These are phyloP conservation scores for Epichloe baconii DNA, from an alignment of 2,329 filamentous ascomycete species.

Conservation along the genomic window DNA sequence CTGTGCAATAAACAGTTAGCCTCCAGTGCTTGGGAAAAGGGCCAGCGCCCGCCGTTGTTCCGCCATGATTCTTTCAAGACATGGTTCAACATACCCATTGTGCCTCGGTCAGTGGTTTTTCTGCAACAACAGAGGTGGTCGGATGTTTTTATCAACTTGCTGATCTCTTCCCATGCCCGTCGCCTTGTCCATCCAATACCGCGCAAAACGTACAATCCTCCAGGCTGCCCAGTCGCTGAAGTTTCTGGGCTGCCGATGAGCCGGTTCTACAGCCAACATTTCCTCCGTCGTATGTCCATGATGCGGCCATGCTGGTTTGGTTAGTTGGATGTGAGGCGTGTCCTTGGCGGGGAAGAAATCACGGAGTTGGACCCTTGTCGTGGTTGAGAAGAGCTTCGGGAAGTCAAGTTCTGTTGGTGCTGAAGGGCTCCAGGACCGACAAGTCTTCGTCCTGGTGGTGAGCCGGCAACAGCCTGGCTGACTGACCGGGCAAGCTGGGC, in stretches of 20 bases:
- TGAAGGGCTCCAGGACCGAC: conserved; percentile 7
- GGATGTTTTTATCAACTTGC: conserved; percentile 46
- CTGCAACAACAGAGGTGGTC: conserved; percentile 38
- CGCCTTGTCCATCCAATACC: conserved; percentile 68
- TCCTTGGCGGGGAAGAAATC: conserved; percentile 51
- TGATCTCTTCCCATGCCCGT: conserved; percentile 66
- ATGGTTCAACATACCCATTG: conserved; percentile 53
- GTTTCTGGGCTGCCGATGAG: conserved; percentile 61
- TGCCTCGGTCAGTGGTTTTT: conserved; percentile 59
- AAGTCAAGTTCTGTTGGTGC: neutral
- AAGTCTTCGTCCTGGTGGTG: conserved; percentile 7
- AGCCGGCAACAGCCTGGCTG: conserved; percentile 2
- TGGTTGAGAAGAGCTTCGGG: conserved; percentile 35
- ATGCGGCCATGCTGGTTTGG: conserved; percentile 55
- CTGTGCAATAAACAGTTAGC: conserved; percentile 13
- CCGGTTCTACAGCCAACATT: conserved; percentile 61
- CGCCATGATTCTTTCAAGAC: neutral
- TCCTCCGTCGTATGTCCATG: conserved; percentile 65
- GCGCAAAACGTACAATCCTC: conserved; percentile 58
- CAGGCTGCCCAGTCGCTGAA: conserved; percentile 71
- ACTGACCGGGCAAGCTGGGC: conserved; percentile 10
- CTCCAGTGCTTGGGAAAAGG: neutral
- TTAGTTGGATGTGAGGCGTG: conserved; percentile 47
- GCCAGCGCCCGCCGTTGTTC: neutral
- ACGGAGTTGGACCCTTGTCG: conserved; percentile 30